A percentile compares a stretch with the other conserved stretches of the same genome.
Conservation (phyloP, 78 protist genomes). For the Dictyostelium citrinum region DNA sequence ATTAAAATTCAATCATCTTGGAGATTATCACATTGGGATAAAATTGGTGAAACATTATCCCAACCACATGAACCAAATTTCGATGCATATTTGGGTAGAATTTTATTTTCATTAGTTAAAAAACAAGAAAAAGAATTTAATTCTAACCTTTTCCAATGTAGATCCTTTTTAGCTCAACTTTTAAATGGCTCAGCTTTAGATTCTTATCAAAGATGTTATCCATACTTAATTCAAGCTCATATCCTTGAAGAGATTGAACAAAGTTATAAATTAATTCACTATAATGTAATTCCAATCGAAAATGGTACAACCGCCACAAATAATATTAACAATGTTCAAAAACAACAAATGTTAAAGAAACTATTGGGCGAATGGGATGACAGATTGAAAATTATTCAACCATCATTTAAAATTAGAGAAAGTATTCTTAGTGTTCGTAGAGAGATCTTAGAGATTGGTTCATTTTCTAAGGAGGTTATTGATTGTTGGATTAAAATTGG, state of each 20-base stretch:
- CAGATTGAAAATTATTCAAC: conserved; percentile 59
- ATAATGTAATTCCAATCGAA: neutral
- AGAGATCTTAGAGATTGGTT: conserved; percentile 20
- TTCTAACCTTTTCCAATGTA: neutral
- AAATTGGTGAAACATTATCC: neutral
- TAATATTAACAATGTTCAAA: neutral
- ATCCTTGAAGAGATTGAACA: conserved; percentile 89
- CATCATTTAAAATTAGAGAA: conserved; percentile 66
- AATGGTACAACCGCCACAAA: neutral
- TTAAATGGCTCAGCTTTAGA: conserved; percentile 82
- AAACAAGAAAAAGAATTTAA: conserved; percentile 41
- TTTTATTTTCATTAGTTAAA: neutral
- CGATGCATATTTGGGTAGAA: conserved; percentile 28
- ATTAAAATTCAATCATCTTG: conserved; percentile 36
- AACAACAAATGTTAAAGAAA: neutral
- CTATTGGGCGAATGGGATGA: conserved; percentile 35
- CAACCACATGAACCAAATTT: conserved; percentile 40
- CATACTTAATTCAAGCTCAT: conserved; percentile 75
- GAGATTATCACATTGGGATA: conserved; percentile 69
- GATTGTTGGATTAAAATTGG: conserved; percentile 45
- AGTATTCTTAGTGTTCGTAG: conserved; percentile 64
- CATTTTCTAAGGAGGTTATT: neutral
- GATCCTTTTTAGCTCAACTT: neutral
- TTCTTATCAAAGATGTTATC: conserved; percentile 80
- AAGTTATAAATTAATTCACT: neutral